Percentiles rank a stretch among this genome's conserved stretches.
Conservation (phyloP, 2,329 filamentous ascomycete genomes). For the Epichloe gansuensis region DNA sequence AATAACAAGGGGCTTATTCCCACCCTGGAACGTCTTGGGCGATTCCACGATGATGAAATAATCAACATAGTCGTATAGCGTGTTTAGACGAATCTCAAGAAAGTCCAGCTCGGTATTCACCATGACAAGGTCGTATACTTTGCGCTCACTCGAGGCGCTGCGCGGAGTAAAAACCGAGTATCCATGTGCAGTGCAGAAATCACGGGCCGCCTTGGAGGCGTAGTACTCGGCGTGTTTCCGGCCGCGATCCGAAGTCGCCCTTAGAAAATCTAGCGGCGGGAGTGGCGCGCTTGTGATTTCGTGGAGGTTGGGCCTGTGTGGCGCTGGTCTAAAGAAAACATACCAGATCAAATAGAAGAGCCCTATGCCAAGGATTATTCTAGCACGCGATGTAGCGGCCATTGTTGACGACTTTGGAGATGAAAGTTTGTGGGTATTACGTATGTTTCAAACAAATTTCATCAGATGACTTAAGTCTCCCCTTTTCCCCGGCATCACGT, state of each 20-base stretch:
- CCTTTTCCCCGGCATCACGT: too few relatives aligned
- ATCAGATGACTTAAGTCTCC: not conserved
- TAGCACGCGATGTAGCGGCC: not conserved
- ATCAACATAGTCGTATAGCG: constrained; percentile 44
- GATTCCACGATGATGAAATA: constrained; percentile 54
- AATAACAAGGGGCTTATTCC: constrained; percentile 40
- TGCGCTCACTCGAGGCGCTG: constrained; percentile 12
- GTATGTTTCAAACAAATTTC: not conserved
- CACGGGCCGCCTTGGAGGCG: constrained; percentile 5
- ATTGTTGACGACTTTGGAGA: not conserved
- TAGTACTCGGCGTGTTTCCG: not conserved
- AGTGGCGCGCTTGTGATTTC: not conserved
- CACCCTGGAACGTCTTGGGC: constrained; percentile 42
- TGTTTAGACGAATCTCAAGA: constrained; percentile 50
- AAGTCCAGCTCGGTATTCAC: constrained; percentile 52
- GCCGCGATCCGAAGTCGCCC: not conserved
- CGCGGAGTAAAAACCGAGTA: constrained; percentile 18
- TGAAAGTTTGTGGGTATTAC: not conserved
- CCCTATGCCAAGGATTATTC: not conserved
- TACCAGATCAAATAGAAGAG: not conserved
- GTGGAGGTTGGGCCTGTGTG: not conserved
- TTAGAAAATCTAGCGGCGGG: not conserved
- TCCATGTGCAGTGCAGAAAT: constrained; percentile 21
- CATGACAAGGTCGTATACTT: constrained; percentile 42
- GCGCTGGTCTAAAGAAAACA: not conserved